These are phyloP conservation scores for Tetrapisispora iriomotensis DNA, from an alignment of 805 yeast genomes.

Conservation along the genomic window DNA sequence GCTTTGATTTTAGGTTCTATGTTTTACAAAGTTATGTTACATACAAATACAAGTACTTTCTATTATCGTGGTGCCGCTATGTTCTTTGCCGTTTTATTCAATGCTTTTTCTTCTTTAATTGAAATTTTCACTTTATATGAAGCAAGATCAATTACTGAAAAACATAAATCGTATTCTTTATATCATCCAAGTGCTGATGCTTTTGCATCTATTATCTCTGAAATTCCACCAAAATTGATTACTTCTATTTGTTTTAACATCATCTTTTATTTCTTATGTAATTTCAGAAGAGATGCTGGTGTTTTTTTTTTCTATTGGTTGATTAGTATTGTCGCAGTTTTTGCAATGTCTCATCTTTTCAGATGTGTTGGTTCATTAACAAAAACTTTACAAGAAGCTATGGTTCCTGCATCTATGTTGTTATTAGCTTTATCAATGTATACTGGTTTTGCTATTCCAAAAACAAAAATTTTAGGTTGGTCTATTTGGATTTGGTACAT, in stretches of 20 bases:
- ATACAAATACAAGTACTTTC: slow-evolving; percentile 34
- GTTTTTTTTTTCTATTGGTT: slow-evolving; percentile 45
- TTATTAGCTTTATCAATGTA: slow-evolving; percentile 32
- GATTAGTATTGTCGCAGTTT: slow-evolving; percentile 34
- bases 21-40: slow-evolving; percentile 37
- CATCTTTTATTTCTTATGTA: slow-evolving; percentile 43
- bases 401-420: slow-evolving; percentile 37
- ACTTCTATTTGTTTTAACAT: slow-evolving; percentile 39
- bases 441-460: slow-evolving; percentile 38
- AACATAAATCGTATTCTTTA: slow-evolving; percentile 47
- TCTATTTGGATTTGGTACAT: slow-evolving; percentile 38
- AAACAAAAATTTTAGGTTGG: slow-evolving; percentile 37
- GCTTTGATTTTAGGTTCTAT: slow-evolving; percentile 45
- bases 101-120: slow-evolving; percentile 50
- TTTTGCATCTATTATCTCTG: slow-evolving; percentile 49
- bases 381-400: slow-evolving; percentile 32
- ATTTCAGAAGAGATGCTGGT: slow-evolving; percentile 44
- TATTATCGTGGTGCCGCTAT: slow-evolving; percentile 49
- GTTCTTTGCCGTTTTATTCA: slow-evolving; percentile 54
- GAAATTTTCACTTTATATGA: slow-evolving; percentile 45
- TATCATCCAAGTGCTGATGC: slow-evolving; percentile 61
- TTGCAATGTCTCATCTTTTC: slow-evolving; percentile 47
- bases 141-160: slow-evolving; percentile 47
- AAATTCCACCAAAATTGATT: slow-evolving; percentile 41
- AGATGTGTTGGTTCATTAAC: slow-evolving; percentile 35